Conservation (phyloP, 2,329 filamentous ascomycete species). For the Neofusicoccum cordaticola region DNA sequence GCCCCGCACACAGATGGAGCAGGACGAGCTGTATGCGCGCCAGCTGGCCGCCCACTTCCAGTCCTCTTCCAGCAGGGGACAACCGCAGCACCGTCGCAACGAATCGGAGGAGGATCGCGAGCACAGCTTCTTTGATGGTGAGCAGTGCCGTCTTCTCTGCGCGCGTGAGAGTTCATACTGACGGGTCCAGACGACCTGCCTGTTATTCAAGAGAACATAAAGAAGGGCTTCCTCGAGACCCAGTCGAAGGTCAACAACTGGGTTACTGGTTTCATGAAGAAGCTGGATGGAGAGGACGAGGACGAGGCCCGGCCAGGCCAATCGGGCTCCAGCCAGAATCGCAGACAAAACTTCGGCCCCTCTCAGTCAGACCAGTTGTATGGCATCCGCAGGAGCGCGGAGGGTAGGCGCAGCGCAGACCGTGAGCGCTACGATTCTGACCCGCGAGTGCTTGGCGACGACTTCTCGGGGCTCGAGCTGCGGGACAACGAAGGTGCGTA, state of each 20-base stretch:
- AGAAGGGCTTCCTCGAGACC: conserved; percentile 91
- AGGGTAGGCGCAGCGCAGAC: conserved; percentile 68
- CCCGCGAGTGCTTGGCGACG: conserved; percentile 82
- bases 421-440: conserved; percentile 93
- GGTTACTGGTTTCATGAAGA: conserved; percentile 90
- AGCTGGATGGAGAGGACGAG: conserved; percentile 82
- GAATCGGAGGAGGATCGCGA: conserved; percentile 60
- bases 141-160: background rate
- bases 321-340: conserved; percentile 41
- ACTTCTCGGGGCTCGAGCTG: conserved; percentile 70
- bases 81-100: conserved; percentile 30
- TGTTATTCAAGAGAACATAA: conserved; percentile 86
- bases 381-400: conserved; percentile 37
- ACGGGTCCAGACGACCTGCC: conserved; percentile 73
- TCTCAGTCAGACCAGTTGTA: conserved; percentile 39
- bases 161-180: background rate
- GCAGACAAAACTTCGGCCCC: conserved; percentile 37
- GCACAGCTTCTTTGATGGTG: conserved; percentile 84
- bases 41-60: conserved; percentile 91
- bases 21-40: conserved; percentile 87
- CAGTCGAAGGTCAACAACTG: conserved; percentile 90
- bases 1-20: conserved; percentile 76
- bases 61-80: conserved; percentile 24
- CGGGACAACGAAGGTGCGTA: conserved; percentile 57
- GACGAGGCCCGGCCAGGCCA: conserved; percentile 57